phyloP scores from a whole-genome alignment of 805 yeast genomes.

The Suhomyces pyralidae region DNA sequence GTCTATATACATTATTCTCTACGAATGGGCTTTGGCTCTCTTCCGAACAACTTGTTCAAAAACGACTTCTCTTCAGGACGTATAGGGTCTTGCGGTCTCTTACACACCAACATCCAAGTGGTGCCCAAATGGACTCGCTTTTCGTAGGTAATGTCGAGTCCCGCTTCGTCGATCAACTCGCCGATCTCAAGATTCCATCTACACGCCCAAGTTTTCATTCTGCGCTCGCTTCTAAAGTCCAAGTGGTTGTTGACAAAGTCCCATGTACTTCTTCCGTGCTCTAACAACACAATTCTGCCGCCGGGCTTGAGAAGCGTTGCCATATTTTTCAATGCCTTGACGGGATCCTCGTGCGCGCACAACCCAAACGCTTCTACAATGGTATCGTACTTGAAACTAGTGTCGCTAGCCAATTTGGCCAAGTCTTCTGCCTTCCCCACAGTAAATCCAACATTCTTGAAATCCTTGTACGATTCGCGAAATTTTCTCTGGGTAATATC shows the following conservation, averaged over 20 bases:
- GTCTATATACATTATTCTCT: slow-evolving; percentile 8
- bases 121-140: slow-evolving; percentile 87
- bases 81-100: slow-evolving; percentile 65
- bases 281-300: slow-evolving; percentile 82
- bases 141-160: slow-evolving; percentile 77
- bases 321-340: slow-evolving; percentile 74
- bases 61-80: slow-evolving; percentile 42
- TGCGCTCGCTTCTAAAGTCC: slow-evolving; percentile 77
- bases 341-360: slow-evolving; percentile 95
- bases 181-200: slow-evolving; percentile 96
- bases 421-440: slow-evolving; percentile 88
- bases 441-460: slow-evolving; percentile 75
- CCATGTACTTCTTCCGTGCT: slow-evolving; percentile 88
- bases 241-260: slow-evolving; percentile 73
- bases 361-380: slow-evolving; percentile 92
- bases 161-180: slow-evolving; percentile 77
- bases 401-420: slow-evolving; percentile 48
- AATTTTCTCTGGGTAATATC: slow-evolving; percentile 75
- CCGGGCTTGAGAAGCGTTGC: slow-evolving; percentile 73
- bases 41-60: slow-evolving; percentile 40
- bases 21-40: slow-evolving; percentile 27
- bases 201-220: slow-evolving; percentile 93
- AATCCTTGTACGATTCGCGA: slow-evolving; percentile 61
- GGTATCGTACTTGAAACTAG: slow-evolving; percentile 73
- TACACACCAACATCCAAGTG: slow-evolving; percentile 81